Conservation (phyloP, 257 asterid species). For the Perilla frutescens region DNA sequence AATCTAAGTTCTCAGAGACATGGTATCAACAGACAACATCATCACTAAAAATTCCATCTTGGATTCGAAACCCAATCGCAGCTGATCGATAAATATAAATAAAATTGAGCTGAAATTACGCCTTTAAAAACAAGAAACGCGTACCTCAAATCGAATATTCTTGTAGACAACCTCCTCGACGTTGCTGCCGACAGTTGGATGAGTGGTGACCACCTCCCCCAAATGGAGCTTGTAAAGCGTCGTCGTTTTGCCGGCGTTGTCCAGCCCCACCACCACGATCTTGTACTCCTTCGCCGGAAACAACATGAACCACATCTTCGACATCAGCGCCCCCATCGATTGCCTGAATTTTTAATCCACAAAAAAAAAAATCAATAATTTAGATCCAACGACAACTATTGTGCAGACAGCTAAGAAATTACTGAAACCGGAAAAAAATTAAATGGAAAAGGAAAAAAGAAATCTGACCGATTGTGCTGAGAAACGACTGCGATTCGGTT, state of each 20-base stretch:
- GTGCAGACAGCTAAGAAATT: slow-evolving; percentile 20
- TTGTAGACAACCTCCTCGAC: slow-evolving; percentile 96
- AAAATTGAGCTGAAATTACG: neutral
- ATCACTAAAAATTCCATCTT: slow-evolving; percentile 22
- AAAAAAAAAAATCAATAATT: slow-evolving; percentile 9
- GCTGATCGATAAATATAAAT: neutral
- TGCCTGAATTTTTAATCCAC: slow-evolving; percentile 23
- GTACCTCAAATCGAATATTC: slow-evolving; percentile 93
- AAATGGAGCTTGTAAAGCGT: slow-evolving; percentile 92
- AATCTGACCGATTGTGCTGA: slow-evolving; percentile 29
- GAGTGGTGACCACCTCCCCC: slow-evolving; percentile 97
- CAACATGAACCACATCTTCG: slow-evolving; percentile 92
- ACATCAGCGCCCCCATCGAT: slow-evolving; percentile 83
- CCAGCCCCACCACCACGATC: slow-evolving; percentile 96
- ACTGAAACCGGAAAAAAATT: neutral
- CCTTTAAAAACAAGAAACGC: slow-evolving; percentile 6
- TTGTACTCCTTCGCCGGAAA: slow-evolving; percentile 98
- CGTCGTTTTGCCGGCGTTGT: slow-evolving; percentile 98
- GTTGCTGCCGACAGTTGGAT: slow-evolving; percentile 98
- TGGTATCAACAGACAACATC: neutral
- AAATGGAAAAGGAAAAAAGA: neutral
- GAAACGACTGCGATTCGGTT: slow-evolving; percentile 31
- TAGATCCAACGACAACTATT: slow-evolving; percentile 40
- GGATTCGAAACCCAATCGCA: slow-evolving; percentile 12
- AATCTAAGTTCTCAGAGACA: neutral